Percentiles rank a stretch among this genome's conserved stretches.
These are phyloP conservation scores for Parathielavia hyrcaniae DNA, from an alignment of 495 filamentous ascomycete genomes.

Conservation along the genomic window DNA sequence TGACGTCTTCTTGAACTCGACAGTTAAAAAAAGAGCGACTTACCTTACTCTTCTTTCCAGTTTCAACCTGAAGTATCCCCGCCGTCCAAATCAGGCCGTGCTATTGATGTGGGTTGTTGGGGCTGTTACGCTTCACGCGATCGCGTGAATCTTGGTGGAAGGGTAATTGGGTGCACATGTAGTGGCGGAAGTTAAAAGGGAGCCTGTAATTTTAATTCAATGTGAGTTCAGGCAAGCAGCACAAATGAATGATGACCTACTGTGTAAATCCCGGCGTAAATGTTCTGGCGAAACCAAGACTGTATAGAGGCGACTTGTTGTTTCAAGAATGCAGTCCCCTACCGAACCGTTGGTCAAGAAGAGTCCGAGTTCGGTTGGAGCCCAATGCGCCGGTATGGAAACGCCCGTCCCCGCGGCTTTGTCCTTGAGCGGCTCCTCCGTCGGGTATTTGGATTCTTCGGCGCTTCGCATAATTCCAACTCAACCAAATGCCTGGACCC, in stretches of 20 bases:
- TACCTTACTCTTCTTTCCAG: not conserved
- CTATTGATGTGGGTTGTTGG: not conserved
- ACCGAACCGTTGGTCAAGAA: not conserved
- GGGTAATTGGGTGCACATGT: not conserved
- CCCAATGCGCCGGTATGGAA: not conserved
- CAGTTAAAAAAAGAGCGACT: not conserved
- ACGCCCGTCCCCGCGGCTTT: not conserved
- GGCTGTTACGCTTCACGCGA: not conserved
- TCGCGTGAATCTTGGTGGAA: not conserved
- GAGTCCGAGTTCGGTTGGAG: not conserved
- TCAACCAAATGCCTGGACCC: too few relatives aligned
- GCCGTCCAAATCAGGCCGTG: slow-evolving; percentile 5
- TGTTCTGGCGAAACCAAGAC: not conserved
- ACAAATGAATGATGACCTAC: not conserved
- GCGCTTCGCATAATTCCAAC: too few relatives aligned
- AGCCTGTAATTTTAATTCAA: not conserved
- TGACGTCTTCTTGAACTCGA: not conserved
- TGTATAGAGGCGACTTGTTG: slow-evolving; percentile 3
- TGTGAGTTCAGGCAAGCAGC: not conserved
- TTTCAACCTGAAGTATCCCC: not conserved
- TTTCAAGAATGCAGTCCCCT: not conserved
- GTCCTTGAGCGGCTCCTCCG: not conserved
- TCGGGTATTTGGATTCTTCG: too few relatives aligned
- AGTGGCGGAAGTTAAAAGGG: not conserved
- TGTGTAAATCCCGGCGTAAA: too few relatives aligned